These are phyloP conservation scores for Furcasterigmium sp. DNA, from an alignment of 2,329 filamentous ascomycete genomes.

Conservation along the genomic window DNA sequence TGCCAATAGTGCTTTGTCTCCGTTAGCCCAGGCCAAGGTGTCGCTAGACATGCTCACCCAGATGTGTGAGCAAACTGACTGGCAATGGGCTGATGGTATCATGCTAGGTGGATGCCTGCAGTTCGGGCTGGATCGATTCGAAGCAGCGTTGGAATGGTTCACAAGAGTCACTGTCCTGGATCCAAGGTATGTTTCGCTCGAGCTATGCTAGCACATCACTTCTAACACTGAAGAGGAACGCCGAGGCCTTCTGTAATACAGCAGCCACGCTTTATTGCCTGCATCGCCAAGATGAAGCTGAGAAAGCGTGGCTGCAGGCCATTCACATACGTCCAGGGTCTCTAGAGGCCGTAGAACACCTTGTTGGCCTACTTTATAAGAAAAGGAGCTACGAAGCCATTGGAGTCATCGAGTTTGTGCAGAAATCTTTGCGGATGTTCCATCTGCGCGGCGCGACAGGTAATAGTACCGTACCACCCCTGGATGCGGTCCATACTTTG, in stretches of 20 bases:
- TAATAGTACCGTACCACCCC: not conserved
- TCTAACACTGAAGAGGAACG: slow-evolving; percentile 52
- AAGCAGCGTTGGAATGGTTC: slow-evolving; percentile 72
- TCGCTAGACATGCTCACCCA: slow-evolving; percentile 68
- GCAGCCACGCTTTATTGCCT: slow-evolving; percentile 85
- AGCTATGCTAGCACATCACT: not conserved
- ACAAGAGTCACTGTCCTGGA: slow-evolving; percentile 55
- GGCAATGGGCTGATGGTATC: slow-evolving; percentile 92
- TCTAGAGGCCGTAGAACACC: slow-evolving; percentile 91
- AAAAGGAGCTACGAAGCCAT: slow-evolving; percentile 82
- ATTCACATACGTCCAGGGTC: slow-evolving; percentile 79
- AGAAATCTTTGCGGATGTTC: slow-evolving; percentile 53
- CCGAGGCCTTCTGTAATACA: slow-evolving; percentile 90
- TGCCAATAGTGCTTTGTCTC: not conserved
- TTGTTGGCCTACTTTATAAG: slow-evolving; percentile 82
- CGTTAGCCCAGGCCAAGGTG: slow-evolving; percentile 44
- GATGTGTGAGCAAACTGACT: slow-evolving; percentile 73
- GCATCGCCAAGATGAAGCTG: slow-evolving; percentile 75
- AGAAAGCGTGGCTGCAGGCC: slow-evolving; percentile 80
- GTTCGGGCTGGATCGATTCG: slow-evolving; percentile 82
- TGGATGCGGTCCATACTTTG: too few species aligned
- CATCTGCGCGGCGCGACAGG: not conserved
- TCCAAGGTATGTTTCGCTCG: slow-evolving; percentile 38
- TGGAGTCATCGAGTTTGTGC: slow-evolving; percentile 79
- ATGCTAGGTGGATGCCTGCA: slow-evolving; percentile 85